A percentile compares a stretch with the other conserved stretches of the same genome.
Conservation (phyloP, 129 eudicot genomes). For the Flaveria sonorensis region DNA sequence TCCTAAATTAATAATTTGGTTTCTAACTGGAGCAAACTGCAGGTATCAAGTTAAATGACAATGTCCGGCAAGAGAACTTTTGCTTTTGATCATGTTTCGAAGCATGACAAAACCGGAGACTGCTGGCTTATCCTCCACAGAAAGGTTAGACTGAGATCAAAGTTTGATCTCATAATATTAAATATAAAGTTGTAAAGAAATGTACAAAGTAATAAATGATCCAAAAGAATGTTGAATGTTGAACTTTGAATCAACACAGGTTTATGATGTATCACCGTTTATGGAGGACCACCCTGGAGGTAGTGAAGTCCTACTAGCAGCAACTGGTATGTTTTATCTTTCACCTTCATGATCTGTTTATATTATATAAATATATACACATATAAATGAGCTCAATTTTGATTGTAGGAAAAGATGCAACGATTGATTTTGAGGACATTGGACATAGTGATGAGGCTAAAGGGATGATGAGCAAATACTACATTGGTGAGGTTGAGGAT, state of each 20-base stretch:
- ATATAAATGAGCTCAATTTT: too few relatives aligned
- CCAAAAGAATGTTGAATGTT: too few relatives aligned
- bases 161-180: too few relatives aligned
- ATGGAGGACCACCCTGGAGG: constrained; percentile 36
- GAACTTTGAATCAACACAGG: constrained; percentile 26
- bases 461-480: constrained; percentile 58
- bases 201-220: too few relatives aligned
- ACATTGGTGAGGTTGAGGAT: constrained; percentile 63
- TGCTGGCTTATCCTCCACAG: constrained; percentile 26
- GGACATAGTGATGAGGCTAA: constrained; percentile 78
- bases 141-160: constrained; percentile 1
- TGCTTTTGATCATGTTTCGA: constrained; percentile 11
- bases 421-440: constrained; percentile 65
- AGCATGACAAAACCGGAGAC: constrained; percentile 28
- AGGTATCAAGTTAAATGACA: neutral
- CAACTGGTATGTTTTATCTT: constrained; percentile 44
- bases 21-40: too few relatives aligned
- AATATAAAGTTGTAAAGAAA: too few relatives aligned
- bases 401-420: constrained; percentile 72
- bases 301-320: constrained; percentile 53
- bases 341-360: too few relatives aligned
- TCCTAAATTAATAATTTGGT: too few relatives aligned
- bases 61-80: neutral
- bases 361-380: too few relatives aligned
- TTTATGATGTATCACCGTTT: constrained; percentile 60